A percentile compares a stretch with the other conserved stretches of the same genome.
Evolutionary conservation across 163 green algal genomes (phyloP).

Genomic region (Scenedesmus sp.): DNA sequence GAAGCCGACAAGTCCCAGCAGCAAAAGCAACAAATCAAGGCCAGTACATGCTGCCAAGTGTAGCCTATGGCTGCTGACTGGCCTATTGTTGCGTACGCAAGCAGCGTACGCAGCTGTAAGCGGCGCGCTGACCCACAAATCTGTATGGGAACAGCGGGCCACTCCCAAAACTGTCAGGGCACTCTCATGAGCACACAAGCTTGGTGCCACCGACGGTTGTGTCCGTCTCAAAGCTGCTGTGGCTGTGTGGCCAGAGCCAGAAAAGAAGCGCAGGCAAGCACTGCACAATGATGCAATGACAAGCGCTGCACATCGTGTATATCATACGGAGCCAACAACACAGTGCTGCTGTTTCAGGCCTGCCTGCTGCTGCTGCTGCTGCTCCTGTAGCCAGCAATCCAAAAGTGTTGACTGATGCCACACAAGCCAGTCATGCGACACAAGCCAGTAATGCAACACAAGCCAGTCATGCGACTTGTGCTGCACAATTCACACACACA

Average conservation of each 20-base stretch:
- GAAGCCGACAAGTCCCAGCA: background rate
- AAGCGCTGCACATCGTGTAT: background rate
- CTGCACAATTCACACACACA: background rate
- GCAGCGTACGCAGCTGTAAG: background rate
- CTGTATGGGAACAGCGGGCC: background rate
- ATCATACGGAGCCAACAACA: background rate
- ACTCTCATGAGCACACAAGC: background rate
- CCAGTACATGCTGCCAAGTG: background rate
- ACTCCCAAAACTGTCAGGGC: background rate
- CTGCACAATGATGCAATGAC: slow-evolving; percentile 6
- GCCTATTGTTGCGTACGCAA: background rate
- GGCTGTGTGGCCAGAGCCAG: background rate
- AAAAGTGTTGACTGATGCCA: background rate
- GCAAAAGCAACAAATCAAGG: background rate
- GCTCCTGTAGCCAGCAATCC: background rate
- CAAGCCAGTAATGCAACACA: background rate
- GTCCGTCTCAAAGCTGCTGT: background rate
- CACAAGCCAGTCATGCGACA: background rate
- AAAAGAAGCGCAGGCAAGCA: background rate
- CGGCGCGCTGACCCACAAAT: background rate
- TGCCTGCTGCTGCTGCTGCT: background rate
- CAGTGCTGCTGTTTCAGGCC: background rate
- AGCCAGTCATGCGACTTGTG: background rate
- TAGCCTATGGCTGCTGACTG: background rate
- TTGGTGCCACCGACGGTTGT: background rate